phyloP scores from a whole-genome alignment of 1,139 yeast genomes.

The Saccharomyces pastorianus region DNA sequence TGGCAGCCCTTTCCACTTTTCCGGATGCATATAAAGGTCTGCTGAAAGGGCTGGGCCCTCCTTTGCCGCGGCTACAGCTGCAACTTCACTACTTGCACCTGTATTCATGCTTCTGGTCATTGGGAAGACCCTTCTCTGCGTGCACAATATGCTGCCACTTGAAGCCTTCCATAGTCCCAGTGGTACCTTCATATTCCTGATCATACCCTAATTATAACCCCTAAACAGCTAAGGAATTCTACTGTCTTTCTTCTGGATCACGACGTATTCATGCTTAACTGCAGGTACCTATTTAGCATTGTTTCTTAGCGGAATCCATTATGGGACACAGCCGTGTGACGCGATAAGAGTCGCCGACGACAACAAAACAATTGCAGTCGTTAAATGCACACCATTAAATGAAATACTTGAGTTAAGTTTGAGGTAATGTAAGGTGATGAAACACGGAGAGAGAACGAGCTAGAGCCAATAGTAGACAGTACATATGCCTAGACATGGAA shows the following conservation, averaged over 20 bases:
- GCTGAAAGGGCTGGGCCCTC: conserved; percentile 6
- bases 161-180: neutral
- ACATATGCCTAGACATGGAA: conserved; percentile 19
- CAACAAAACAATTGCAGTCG: neutral
- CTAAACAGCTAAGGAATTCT: neutral
- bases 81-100: conserved; percentile 1
- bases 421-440: neutral
- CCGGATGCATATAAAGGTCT: conserved; percentile 39
- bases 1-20: conserved; percentile 61
- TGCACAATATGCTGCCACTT: neutral
- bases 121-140: neutral
- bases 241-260: neutral
- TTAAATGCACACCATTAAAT: neutral
- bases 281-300: neutral
- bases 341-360: neutral
- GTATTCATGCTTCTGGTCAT: neutral
- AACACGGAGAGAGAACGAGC: neutral
- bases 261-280: neutral
- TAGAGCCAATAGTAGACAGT: neutral
- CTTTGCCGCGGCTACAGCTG: conserved; percentile 1
- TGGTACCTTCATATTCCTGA: neutral
- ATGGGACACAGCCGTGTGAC: neutral
- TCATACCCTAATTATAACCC: neutral
- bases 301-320: neutral
- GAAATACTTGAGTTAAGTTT: neutral